A percentile compares a stretch with the other conserved stretches of the same genome.
These are phyloP conservation scores for Parastagonospora nodorum DNA, from an alignment of 2,329 filamentous ascomycete species.

Conservation along the genomic window DNA sequence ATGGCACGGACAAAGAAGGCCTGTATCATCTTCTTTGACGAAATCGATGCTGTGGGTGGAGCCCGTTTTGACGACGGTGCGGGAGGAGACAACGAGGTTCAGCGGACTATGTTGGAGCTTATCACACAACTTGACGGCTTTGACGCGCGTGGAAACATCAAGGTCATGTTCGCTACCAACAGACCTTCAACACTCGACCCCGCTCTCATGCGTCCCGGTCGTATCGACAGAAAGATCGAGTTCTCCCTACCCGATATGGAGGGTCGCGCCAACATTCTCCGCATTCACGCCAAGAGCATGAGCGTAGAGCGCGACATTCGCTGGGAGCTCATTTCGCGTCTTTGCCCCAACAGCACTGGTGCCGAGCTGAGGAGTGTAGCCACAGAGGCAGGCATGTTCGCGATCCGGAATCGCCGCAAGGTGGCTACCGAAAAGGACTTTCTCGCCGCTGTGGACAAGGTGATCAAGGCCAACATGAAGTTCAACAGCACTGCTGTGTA, in stretches of 20 bases:
- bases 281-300: constrained; percentile 99
- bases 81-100: constrained; percentile 96
- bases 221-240: constrained; percentile 98
- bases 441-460: constrained; percentile 96
- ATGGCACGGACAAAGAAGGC: constrained; percentile 99
- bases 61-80: constrained; percentile 96
- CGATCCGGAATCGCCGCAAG: constrained; percentile 92
- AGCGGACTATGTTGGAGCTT: constrained; percentile 96
- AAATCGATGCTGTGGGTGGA: constrained; percentile 95
- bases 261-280: constrained; percentile 93
- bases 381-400: constrained; percentile 98
- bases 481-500: constrained; percentile 99
- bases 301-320: constrained; percentile 97
- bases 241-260: constrained; percentile 97
- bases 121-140: constrained; percentile 98
- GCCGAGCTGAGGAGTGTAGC: constrained; percentile 95
- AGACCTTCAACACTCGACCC: constrained; percentile 93
- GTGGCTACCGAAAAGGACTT: constrained; percentile 99
- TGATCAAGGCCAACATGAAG: constrained; percentile 98
- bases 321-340: constrained; percentile 96
- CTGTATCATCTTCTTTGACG: constrained; percentile 99
- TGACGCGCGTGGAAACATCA: constrained; percentile 96
- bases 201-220: constrained; percentile 94
- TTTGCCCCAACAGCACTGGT: constrained; percentile 97
- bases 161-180: constrained; percentile 99